These are phyloP conservation scores for Myxozyma sirexii DNA, from an alignment of 805 yeast species.

Conservation along the genomic window DNA sequence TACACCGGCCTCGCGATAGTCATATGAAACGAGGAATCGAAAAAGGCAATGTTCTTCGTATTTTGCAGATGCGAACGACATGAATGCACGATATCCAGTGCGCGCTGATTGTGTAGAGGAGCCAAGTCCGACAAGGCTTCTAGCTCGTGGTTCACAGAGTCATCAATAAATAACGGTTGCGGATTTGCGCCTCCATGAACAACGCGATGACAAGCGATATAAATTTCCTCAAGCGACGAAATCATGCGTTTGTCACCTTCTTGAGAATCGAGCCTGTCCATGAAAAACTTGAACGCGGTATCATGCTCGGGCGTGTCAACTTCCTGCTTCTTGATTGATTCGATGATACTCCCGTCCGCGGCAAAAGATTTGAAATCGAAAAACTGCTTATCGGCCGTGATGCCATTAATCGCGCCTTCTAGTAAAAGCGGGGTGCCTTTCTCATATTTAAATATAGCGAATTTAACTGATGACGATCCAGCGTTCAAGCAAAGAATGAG, in stretches of 20 bases:
- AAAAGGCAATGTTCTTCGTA: slow-evolving; percentile 31
- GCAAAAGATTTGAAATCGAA: slow-evolving; percentile 31
- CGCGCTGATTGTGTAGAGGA: slow-evolving; percentile 34
- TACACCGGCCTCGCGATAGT: slow-evolving; percentile 28
- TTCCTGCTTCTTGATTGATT: slow-evolving; percentile 44
- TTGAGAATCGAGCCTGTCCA: slow-evolving; percentile 22
- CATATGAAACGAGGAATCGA: slow-evolving; percentile 34
- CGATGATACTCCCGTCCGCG: slow-evolving; percentile 50
- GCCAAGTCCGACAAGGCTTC: slow-evolving; percentile 34
- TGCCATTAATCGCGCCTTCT: slow-evolving; percentile 25
- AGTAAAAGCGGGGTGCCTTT: slow-evolving; percentile 20
- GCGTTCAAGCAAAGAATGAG: slow-evolving; percentile 31
- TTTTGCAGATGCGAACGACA: slow-evolving; percentile 16
- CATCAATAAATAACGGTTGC: slow-evolving; percentile 28
- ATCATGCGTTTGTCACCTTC: slow-evolving; percentile 12
- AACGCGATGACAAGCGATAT: slow-evolving; percentile 29
- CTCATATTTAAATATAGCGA: slow-evolving; percentile 27
- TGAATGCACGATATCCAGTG: slow-evolving; percentile 33
- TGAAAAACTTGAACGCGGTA: slow-evolving; percentile 29
- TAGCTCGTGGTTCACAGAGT: slow-evolving; percentile 28
- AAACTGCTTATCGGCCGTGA: slow-evolving; percentile 25
- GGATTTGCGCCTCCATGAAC: slow-evolving; percentile 34
- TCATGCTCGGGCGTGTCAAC: slow-evolving; percentile 31
- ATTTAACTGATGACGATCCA: slow-evolving; percentile 35
- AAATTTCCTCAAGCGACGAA: slow-evolving; percentile 18